Evolutionary conservation across 441 rosid genomes (phyloP).

Genomic region (Mallotus repandus): DNA sequence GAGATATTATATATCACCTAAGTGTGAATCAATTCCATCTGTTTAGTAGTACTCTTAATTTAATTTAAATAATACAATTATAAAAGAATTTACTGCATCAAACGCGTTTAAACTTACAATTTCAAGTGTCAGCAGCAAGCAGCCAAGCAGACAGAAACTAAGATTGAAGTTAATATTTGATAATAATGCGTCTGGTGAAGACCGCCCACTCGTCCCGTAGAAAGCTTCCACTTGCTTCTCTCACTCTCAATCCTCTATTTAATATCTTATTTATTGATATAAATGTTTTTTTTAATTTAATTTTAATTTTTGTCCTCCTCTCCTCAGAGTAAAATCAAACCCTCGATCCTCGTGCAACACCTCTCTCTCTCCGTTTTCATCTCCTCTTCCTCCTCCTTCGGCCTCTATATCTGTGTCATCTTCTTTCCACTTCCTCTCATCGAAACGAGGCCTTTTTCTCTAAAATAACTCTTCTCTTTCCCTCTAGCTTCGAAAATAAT

Average conservation of each 20-base stretch:
- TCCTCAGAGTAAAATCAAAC: not conserved
- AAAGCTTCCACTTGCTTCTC: slow-evolving; percentile 55
- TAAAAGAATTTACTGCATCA: no score
- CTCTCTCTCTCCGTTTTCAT: slow-evolving; percentile 21
- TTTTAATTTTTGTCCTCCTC: not conserved
- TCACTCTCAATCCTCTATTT: slow-evolving; percentile 22
- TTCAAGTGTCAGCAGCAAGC: no score
- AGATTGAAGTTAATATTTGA: not conserved
- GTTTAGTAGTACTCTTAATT: no score
- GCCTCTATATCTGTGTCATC: slow-evolving; percentile 72
- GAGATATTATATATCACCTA: no score
- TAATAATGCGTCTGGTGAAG: slow-evolving; percentile 18
- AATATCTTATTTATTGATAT: not conserved
- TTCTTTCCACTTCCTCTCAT: slow-evolving; percentile 23
- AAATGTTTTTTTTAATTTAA: no score
- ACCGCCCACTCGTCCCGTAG: slow-evolving; percentile 61
- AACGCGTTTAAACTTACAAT: no score
- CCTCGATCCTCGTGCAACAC: slow-evolving; percentile 37
- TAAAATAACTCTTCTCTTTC: slow-evolving; percentile 1
- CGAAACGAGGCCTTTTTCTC: slow-evolving; percentile 1
- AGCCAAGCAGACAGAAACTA: no score
- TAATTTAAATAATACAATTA: no score
- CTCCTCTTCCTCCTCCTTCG: slow-evolving; percentile 30
- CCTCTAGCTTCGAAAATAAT: not conserved
- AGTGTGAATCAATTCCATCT: no score